Percentiles rank a stretch among this genome's conserved stretches.
These are phyloP conservation scores for Citrus inodora DNA, from an alignment of 345 rosid genomes.

Conservation along the genomic window DNA sequence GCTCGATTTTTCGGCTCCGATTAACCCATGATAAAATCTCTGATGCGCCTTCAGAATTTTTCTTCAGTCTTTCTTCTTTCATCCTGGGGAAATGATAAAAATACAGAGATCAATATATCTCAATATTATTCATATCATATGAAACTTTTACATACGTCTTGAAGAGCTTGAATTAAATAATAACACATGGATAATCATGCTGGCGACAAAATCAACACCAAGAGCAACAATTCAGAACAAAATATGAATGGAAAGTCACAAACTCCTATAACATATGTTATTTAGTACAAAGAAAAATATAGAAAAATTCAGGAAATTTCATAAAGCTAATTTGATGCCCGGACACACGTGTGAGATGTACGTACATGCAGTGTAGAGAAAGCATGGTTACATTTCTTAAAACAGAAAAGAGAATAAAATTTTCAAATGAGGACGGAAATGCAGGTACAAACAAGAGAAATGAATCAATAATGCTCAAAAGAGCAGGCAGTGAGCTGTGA, in stretches of 20 bases:
- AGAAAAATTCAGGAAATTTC: background rate
- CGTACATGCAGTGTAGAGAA: background rate
- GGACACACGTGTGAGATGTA: background rate
- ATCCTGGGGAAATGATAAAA: slow-evolving; percentile 42
- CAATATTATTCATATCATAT: background rate
- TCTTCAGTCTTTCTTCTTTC: slow-evolving; percentile 74
- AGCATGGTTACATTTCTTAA: background rate
- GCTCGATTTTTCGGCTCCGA: slow-evolving; percentile 75
- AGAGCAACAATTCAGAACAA: background rate
- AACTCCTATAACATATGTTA: background rate
- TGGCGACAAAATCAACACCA: background rate
- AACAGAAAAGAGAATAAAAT: background rate
- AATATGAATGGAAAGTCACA: background rate
- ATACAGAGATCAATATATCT: background rate
- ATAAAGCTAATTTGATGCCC: background rate
- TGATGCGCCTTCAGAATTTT: slow-evolving; percentile 56
- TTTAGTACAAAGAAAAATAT: background rate
- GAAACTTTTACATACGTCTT: background rate
- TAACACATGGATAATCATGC: background rate
- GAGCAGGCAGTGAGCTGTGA: background rate
- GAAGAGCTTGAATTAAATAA: background rate
- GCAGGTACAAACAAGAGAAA: background rate
- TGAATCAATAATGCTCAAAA: background rate
- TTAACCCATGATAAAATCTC: slow-evolving; percentile 76
- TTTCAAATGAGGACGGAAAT: background rate